A percentile compares a stretch with the other conserved stretches of the same genome.
Conservation (phyloP, 257 asterid genomes). For the Primulina eburnea region DNA sequence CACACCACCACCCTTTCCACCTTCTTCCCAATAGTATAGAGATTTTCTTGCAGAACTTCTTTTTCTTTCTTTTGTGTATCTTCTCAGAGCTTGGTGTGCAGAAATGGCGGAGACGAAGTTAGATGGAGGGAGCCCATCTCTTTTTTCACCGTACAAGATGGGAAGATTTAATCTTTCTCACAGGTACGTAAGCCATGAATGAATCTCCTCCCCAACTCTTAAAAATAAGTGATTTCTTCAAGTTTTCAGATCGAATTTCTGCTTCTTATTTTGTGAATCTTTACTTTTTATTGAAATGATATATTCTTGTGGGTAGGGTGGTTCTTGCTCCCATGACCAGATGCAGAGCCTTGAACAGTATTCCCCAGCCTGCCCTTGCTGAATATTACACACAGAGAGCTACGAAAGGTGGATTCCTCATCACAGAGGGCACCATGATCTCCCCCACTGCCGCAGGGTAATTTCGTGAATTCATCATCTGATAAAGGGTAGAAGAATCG, state of each 20-base stretch:
- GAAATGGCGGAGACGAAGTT: conserved; percentile 48
- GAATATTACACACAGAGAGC: conserved; percentile 85
- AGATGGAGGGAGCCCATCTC: conserved; percentile 45
- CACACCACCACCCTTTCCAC: not conserved
- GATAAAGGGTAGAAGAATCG: not conserved
- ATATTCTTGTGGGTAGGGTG: conserved; percentile 42
- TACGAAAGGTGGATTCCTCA: conserved; percentile 82
- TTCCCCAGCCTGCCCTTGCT: conserved; percentile 62
- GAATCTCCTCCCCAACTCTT: not conserved
- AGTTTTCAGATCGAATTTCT: not conserved
- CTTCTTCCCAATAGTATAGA: not conserved
- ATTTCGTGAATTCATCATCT: conserved; percentile 24
- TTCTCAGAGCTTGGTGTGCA: not conserved
- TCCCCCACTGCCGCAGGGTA: conserved; percentile 91
- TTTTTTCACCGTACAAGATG: conserved; percentile 87
- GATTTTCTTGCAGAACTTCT: too few relatives aligned
- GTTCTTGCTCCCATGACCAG: conserved; percentile 96
- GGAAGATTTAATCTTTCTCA: conserved; percentile 76
- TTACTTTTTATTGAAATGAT: not conserved
- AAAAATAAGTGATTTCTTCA: not conserved
- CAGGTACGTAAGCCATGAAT: conserved; percentile 46
- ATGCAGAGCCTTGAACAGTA: conserved; percentile 68
- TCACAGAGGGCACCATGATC: conserved; percentile 91
- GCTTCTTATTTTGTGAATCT: not conserved
- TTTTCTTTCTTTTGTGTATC: not conserved